These are phyloP conservation scores for Chimonanthus praecox DNA, from an alignment of 164 flowering plant genomes.

Conservation along the genomic window DNA sequence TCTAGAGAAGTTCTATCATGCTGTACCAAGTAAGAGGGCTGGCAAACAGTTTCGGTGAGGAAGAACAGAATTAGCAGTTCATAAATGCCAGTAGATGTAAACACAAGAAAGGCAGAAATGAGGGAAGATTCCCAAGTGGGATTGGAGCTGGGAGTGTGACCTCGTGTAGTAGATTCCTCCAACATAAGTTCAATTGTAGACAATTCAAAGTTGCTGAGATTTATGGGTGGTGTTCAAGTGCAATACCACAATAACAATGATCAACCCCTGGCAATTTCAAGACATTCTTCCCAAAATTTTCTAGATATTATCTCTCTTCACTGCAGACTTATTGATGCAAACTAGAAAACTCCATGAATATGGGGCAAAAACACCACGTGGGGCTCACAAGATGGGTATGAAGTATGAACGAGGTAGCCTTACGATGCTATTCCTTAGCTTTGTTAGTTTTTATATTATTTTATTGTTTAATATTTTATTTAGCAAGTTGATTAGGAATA, in stretches of 20 bases:
- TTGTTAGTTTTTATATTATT: too few relatives aligned
- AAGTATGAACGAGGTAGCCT: too few relatives aligned
- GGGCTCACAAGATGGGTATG: too few relatives aligned
- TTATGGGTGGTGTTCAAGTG: neutral
- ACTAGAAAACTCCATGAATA: neutral
- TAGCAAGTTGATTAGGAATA: too few relatives aligned
- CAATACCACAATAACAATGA: too few relatives aligned
- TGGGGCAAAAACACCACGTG: too few relatives aligned
- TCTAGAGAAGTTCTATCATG: neutral
- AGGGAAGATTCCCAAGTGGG: neutral
- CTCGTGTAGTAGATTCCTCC: neutral
- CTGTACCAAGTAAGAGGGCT: neutral
- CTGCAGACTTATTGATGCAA: neutral
- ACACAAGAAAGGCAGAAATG: neutral
- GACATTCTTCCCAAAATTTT: neutral
- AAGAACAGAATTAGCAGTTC: neutral
- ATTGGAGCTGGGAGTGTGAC: neutral
- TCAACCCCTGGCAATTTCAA: neutral
- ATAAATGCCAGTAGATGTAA: neutral
- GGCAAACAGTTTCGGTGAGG: neutral
- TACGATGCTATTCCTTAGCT: too few relatives aligned
- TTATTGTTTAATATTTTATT: too few relatives aligned
- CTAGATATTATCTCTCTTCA: neutral
- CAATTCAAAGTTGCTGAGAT: neutral
- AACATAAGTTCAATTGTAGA: neutral